Conservation (phyloP, 2,329 filamentous ascomycete genomes). For the Metarhizium rileyi region DNA sequence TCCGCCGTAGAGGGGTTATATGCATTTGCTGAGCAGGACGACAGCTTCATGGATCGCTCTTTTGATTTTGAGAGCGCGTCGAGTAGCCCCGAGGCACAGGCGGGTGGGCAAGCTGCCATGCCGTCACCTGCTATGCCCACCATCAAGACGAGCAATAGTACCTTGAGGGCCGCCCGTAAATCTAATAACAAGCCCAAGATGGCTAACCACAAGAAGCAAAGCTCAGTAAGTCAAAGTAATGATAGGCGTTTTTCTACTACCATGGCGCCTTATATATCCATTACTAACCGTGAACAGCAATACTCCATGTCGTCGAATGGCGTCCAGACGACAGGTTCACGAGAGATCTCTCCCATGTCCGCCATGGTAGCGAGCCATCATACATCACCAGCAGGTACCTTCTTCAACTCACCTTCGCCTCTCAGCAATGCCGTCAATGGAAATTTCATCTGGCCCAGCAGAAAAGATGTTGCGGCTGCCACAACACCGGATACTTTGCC, state of each 20-base stretch:
- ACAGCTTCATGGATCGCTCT: conserved; percentile 36
- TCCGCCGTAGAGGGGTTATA: conserved; percentile 21
- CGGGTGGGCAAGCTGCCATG: conserved; percentile 20
- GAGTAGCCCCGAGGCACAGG: conserved; percentile 40
- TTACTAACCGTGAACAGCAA: conserved; percentile 32
- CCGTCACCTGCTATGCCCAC: conserved; percentile 34
- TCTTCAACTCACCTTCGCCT: conserved; percentile 40
- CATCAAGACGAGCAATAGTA: conserved; percentile 25
- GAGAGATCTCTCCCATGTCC: conserved; percentile 46
- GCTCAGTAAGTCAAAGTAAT: conserved; percentile 27
- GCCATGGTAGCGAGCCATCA: conserved; percentile 41
- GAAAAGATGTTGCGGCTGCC: conserved; percentile 16
- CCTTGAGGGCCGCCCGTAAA: too few relatives aligned
- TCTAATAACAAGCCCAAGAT: conserved; percentile 18
- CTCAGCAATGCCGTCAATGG: conserved; percentile 23
- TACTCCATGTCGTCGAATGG: conserved; percentile 40
- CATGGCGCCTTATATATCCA: background rate
- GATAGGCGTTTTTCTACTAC: conserved; percentile 8
- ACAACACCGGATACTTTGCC: conserved; percentile 15
- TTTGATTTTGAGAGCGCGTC: conserved; percentile 51
- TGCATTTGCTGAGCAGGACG: conserved; percentile 23
- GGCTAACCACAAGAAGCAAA: conserved; percentile 26
- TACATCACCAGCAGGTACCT: conserved; percentile 36
- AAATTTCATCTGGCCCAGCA: conserved; percentile 27
- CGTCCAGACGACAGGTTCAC: conserved; percentile 34